These are phyloP conservation scores for Corchorus olitorius DNA, from an alignment of 345 rosid genomes.

Conservation along the genomic window DNA sequence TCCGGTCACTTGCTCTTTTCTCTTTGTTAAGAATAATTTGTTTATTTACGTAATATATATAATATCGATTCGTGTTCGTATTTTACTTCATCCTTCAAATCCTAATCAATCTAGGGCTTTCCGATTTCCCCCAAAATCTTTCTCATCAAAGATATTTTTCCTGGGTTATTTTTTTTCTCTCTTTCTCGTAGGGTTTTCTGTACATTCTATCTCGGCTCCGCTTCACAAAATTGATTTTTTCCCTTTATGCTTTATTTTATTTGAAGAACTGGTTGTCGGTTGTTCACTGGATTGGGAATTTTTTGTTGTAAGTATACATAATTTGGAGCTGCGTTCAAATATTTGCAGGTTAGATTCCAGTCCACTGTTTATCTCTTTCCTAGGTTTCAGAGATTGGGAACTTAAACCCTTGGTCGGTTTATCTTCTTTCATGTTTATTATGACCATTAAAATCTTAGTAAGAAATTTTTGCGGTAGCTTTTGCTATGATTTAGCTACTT, in stretches of 20 bases:
- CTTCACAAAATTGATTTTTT: not conserved
- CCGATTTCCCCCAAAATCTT: not conserved
- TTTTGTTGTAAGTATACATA: not conserved
- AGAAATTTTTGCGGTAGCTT: slow-evolving; percentile 5
- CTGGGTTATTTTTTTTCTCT: not conserved
- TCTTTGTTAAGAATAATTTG: no score
- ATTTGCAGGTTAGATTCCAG: slow-evolving; percentile 3
- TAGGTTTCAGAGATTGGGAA: slow-evolving; percentile 14
- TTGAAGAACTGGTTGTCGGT: not conserved
- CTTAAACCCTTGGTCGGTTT: not conserved
- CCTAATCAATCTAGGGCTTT: not conserved
- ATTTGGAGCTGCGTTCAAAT: not conserved
- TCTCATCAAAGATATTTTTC: not conserved
- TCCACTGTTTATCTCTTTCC: not conserved
- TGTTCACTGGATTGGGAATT: not conserved
- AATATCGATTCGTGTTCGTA: no score
- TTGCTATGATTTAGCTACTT: not conserved
- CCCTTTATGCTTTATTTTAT: not conserved
- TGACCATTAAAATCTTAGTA: no score
- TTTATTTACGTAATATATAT: no score
- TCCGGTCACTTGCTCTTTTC: not conserved
- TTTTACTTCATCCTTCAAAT: not conserved
- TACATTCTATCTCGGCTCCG: not conserved
- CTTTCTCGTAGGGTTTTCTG: not conserved
- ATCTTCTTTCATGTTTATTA: not conserved